These are phyloP conservation scores for Diplodia sapinea DNA, from an alignment of 2,329 filamentous ascomycete species.

Conservation along the genomic window DNA sequence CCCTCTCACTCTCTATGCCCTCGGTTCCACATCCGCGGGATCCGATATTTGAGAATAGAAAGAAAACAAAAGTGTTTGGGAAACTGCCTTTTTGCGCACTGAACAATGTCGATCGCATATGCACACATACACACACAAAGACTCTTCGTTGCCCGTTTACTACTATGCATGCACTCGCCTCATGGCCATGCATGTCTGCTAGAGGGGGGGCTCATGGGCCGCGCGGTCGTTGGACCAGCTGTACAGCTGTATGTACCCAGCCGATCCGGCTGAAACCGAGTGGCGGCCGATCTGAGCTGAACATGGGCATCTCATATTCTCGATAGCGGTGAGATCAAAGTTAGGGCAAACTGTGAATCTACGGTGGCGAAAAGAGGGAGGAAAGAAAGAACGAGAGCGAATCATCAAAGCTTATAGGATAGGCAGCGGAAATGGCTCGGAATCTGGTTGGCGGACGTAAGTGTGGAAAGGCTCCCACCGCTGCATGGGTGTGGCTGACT, in stretches of 20 bases:
- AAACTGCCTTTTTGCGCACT: not conserved
- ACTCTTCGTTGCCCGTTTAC: not conserved
- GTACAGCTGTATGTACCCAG: not conserved
- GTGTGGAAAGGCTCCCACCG: not conserved
- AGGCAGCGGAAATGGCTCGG: not conserved
- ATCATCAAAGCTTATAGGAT: not conserved
- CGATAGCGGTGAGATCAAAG: not conserved
- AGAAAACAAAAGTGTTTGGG: not conserved
- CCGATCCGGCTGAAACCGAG: conserved; percentile 2
- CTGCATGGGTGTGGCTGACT: not conserved
- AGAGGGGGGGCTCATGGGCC: no score
- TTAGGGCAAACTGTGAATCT: not conserved
- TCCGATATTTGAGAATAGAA: not conserved
- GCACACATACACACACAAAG: no score
- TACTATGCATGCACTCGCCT: not conserved
- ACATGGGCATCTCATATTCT: not conserved
- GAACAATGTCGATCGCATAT: not conserved
- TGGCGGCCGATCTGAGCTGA: not conserved
- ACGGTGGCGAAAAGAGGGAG: not conserved
- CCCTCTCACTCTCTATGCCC: not conserved
- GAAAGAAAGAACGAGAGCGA: not conserved
- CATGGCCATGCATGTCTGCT: no score
- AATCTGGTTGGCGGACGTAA: not conserved
- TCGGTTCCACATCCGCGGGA: not conserved
- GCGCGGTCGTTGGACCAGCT: no score